phyloP scores from a whole-genome alignment of 768 basidiomycete species.

The Hygrocybe punicea region DNA sequence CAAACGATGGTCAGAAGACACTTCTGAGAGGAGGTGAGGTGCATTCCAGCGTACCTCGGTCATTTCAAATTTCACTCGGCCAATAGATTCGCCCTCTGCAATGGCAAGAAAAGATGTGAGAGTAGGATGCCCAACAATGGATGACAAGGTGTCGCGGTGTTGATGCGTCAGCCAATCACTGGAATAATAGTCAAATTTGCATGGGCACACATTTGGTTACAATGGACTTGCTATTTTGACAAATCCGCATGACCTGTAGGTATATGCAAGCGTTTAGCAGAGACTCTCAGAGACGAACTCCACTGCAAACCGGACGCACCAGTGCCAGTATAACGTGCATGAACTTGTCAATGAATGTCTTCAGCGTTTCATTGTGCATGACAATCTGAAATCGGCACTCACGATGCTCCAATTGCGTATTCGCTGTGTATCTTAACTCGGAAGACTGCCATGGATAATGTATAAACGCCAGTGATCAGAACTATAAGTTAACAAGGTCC shows the following conservation, averaged over 20 bases:
- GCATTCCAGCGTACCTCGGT: constrained; percentile 68
- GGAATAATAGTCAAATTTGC: constrained; percentile 1
- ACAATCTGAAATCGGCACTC: constrained; percentile 32
- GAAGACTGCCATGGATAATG: constrained; percentile 60
- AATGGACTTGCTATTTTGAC: constrained; percentile 79
- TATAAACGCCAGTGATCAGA: not conserved
- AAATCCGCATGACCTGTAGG: constrained; percentile 90
- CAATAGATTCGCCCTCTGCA: constrained; percentile 92
- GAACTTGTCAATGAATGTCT: constrained; percentile 52
- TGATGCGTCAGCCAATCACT: constrained; percentile 99
- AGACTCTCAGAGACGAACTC: not conserved
- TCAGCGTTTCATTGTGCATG: constrained; percentile 12
- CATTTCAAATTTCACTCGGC: constrained; percentile 89
- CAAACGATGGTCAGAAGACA: constrained; percentile 9
- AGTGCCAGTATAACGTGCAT: constrained; percentile 94
- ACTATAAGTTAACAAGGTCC: not conserved
- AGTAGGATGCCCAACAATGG: constrained; percentile 88
- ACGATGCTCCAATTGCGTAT: constrained; percentile 95
- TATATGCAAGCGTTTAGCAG: too few species aligned
- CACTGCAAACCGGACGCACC: constrained; percentile 48
- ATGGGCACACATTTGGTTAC: not conserved
- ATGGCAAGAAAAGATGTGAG: constrained; percentile 84
- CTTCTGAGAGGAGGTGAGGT: constrained; percentile 12
- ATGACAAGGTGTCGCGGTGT: constrained; percentile 90
- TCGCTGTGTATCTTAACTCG: constrained; percentile 92